phyloP scores from a whole-genome alignment of 768 basidiomycete genomes.

The Gloeopeniophorella convolvens region DNA sequence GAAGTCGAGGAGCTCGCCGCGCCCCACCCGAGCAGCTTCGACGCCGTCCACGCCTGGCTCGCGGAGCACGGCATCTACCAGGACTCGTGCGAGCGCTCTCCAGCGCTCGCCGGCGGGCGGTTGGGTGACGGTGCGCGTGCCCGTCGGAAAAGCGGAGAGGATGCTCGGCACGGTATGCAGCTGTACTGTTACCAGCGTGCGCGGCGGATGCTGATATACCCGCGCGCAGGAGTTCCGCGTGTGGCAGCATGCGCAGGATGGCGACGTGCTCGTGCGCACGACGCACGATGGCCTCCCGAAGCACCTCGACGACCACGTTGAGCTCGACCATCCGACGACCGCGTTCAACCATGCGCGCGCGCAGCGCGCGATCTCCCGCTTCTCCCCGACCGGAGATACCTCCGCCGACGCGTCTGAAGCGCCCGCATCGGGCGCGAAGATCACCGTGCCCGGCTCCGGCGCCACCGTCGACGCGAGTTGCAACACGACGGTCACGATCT shows the following conservation, averaged over 20 bases:
- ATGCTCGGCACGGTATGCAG: constrained; percentile 50
- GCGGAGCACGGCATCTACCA: constrained; percentile 42
- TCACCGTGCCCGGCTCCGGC: not conserved
- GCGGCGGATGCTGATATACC: not conserved
- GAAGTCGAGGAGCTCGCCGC: constrained; percentile 50
- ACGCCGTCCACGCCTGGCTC: constrained; percentile 50
- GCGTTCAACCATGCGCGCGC: constrained; percentile 45
- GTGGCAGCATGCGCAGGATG: constrained; percentile 45
- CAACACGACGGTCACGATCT: constrained; percentile 31
- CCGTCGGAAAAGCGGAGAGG: constrained; percentile 48
- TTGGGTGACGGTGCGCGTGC: constrained; percentile 50
- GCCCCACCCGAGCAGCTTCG: constrained; percentile 42
- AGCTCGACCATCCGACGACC: constrained; percentile 61
- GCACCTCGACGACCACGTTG: constrained; percentile 46
- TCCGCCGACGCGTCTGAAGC: not conserved
- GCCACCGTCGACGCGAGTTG: constrained; percentile 28
- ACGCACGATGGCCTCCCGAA: constrained; percentile 54
- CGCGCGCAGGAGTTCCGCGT: constrained; percentile 44
- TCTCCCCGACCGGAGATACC: not conserved
- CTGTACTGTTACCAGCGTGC: not conserved
- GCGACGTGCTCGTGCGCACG: constrained; percentile 51
- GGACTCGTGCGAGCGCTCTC: constrained; percentile 37
- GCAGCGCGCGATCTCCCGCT: constrained; percentile 34
- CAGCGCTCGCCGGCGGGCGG: constrained; percentile 59
- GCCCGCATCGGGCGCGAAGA: not conserved